Conservation (phyloP, 768 basidiomycete species). For the Termitomyces eurrhizus region DNA sequence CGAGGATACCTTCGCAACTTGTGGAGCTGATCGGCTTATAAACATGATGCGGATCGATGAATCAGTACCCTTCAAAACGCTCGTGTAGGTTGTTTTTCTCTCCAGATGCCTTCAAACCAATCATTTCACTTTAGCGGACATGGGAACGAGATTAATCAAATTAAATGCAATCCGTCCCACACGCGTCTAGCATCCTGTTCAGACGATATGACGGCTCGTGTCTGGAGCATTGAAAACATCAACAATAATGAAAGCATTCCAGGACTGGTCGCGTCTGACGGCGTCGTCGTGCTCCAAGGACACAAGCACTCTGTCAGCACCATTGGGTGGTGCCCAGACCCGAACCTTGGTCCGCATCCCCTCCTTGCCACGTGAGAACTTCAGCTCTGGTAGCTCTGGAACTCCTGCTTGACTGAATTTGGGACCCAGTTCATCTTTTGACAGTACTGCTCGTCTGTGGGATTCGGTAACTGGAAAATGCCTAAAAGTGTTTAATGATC, state of each 20-base stretch:
- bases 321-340: slow-evolving; percentile 65
- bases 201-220: slow-evolving; percentile 73
- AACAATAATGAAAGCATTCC: slow-evolving; percentile 35
- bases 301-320: slow-evolving; percentile 64
- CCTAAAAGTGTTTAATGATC: slow-evolving; percentile 65
- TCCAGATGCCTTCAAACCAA: neutral
- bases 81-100: slow-evolving; percentile 43
- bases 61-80: slow-evolving; percentile 52
- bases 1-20: slow-evolving; percentile 66
- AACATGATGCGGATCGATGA: slow-evolving; percentile 56
- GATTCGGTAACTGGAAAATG: slow-evolving; percentile 76
- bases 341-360: slow-evolving; percentile 46
- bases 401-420: slow-evolving; percentile 2
- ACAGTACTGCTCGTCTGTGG: slow-evolving; percentile 79
- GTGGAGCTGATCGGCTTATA: slow-evolving; percentile 65
- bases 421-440: slow-evolving; percentile 66
- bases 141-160: slow-evolving; percentile 71
- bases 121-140: slow-evolving; percentile 54
- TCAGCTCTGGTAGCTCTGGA: neutral
- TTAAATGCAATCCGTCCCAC: slow-evolving; percentile 62
- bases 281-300: slow-evolving; percentile 49
- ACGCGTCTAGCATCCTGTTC: slow-evolving; percentile 78
- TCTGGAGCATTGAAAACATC: slow-evolving; percentile 61
- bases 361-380: slow-evolving; percentile 64
- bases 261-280: slow-evolving; percentile 33